These are phyloP conservation scores for Tolypocladium endophyticum DNA, from an alignment of 2,329 filamentous ascomycete genomes.

Conservation along the genomic window DNA sequence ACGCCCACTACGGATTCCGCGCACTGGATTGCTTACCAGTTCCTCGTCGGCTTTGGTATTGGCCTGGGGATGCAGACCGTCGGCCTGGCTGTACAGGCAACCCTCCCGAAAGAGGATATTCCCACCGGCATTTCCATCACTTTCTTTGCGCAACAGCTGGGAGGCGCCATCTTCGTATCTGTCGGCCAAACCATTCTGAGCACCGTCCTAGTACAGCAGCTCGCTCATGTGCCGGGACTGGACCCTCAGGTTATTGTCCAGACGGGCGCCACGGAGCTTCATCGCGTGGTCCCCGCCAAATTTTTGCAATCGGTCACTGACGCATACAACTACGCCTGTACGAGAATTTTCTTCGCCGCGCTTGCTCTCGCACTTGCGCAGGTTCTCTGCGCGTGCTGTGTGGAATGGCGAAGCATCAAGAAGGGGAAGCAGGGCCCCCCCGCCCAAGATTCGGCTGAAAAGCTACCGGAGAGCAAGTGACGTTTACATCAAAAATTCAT, in stretches of 20 bases:
- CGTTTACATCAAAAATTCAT: not conserved
- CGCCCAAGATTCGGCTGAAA: not conserved
- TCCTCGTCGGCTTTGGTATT: conserved; percentile 46
- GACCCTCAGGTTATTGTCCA: conserved; percentile 30
- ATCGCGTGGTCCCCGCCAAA: conserved; percentile 35
- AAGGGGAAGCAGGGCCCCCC: conserved; percentile 20
- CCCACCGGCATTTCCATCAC: conserved; percentile 43
- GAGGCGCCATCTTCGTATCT: conserved; percentile 46
- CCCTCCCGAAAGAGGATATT: conserved; percentile 39
- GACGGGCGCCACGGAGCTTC: conserved; percentile 50
- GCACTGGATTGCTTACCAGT: conserved; percentile 51
- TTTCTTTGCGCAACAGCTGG: conserved; percentile 49
- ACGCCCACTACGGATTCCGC: conserved; percentile 30
- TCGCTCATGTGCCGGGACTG: conserved; percentile 30
- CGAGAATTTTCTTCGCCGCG: conserved; percentile 51
- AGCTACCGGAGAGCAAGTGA: not conserved
- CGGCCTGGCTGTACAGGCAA: conserved; percentile 45
- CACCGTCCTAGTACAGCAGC: conserved; percentile 29
- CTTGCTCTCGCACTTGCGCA: conserved; percentile 44
- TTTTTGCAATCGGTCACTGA: conserved; percentile 42
- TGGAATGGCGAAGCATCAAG: conserved; percentile 63
- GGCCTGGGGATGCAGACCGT: conserved; percentile 49
- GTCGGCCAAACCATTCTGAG: conserved; percentile 47
- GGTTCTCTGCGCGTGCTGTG: conserved; percentile 44
- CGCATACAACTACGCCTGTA: conserved; percentile 57